Evolutionary conservation across 2,329 filamentous ascomycete species (phyloP), one percentile per base, ranked within the genome.

Genomic region (Penicillium glabrum): DNA sequence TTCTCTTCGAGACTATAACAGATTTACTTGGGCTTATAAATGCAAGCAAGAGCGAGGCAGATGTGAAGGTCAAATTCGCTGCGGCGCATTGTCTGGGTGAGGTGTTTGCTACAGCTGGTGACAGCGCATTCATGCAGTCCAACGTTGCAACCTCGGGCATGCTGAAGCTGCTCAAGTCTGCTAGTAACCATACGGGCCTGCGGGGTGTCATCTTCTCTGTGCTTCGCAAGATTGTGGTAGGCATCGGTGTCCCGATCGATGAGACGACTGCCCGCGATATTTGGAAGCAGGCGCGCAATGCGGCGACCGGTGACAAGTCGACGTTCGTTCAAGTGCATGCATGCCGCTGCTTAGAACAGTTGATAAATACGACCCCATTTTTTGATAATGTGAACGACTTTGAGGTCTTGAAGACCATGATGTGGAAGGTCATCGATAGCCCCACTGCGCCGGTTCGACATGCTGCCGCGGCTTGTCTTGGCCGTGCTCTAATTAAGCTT

Each of bases 1-100:
- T 96, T 50, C 83, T 99, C 2, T 97, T 96, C 70, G 95, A 99
- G 75, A 96, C 91, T 0, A 89, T 98, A 70, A 96, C 95, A 68
- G 93, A 98, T 64, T 81, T 98, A 11, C 81, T 93, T 10, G 80
- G 78, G 11, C 86, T 96, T 54, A 73, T 96, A 46, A 86, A 86
- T 58, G 83, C 83, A 47, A 86, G 88, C 21, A 97, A 96, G 73
- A 82, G 81, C 52, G 93, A 97, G 56, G 86, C 86, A 64, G 92
- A 96, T 67, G 73, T 89, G 51, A 86, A 87, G 68, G 84, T 86
- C 3, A 96, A 91, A 75, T 93, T 97, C 82, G 92, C 92, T 6
- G 93, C 93, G 23, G 89, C 90, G 39, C 86, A 89, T 71, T 96
- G 91, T 70, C 73, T 99, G 64, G 95, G 95, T 31, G 89, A 95